A percentile compares a stretch with the other conserved stretches of the same genome.
Conservation (phyloP, 129 eudicot genomes). For the Glebionis coronaria region DNA sequence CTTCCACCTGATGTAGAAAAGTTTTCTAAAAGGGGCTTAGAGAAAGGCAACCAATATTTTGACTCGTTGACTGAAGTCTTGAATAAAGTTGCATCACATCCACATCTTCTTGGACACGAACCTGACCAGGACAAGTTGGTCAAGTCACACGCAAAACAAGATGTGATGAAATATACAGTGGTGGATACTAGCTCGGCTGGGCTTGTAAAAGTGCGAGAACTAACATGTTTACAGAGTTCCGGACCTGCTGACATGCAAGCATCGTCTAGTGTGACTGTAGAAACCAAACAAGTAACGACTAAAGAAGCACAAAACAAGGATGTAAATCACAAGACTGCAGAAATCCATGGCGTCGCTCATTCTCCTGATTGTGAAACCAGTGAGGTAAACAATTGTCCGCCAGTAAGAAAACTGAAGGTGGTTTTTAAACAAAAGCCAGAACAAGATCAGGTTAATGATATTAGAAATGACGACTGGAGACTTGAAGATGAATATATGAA, state of each 20-base stretch:
- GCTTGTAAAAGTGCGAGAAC: conserved; percentile 26
- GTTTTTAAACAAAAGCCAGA: conserved; percentile 14
- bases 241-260: conserved; percentile 10
- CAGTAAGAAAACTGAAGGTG: conserved; percentile 25
- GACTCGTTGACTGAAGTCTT: conserved; percentile 47
- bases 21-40: conserved; percentile 43
- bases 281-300: neutral
- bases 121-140: conserved; percentile 1
- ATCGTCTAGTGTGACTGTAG: neutral
- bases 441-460: neutral
- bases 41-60: conserved; percentile 47
- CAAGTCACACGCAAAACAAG: neutral
- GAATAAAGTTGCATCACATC: conserved; percentile 47
- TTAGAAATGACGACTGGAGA: neutral
- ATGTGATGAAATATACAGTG: conserved; percentile 29
- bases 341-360: neutral
- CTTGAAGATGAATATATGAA: conserved; percentile 14
- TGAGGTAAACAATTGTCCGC: neutral
- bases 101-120: conserved; percentile 40
- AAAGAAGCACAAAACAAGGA: conserved; percentile 20
- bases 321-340: neutral
- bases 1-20: conserved; percentile 52
- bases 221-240: conserved; percentile 25
- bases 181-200: conserved; percentile 43
- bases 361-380: neutral